These are phyloP conservation scores for Fraxinus xanthoxyloides DNA, from an alignment of 305 asterid genomes.

Conservation along the genomic window DNA sequence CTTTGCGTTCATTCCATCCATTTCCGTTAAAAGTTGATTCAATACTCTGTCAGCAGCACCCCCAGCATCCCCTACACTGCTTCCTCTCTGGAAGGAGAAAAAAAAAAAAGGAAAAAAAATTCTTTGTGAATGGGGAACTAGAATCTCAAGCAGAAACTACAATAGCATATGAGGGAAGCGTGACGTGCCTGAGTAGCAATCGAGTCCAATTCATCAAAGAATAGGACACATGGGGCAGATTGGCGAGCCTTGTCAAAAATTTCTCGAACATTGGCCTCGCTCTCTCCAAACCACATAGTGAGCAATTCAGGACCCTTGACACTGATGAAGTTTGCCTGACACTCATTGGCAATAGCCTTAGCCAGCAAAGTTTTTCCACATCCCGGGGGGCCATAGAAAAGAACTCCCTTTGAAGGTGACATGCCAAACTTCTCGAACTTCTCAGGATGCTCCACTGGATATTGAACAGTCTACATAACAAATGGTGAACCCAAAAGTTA, in stretches of 20 bases:
- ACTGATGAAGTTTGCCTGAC: slow-evolving; percentile 16
- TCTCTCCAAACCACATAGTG: slow-evolving; percentile 24
- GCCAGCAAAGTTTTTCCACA: slow-evolving; percentile 17
- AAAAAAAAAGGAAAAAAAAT: background rate
- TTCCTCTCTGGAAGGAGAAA: slow-evolving; percentile 36
- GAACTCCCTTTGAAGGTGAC: slow-evolving; percentile 21
- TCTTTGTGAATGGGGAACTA: background rate
- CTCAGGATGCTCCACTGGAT: slow-evolving; percentile 23
- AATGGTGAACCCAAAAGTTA: background rate
- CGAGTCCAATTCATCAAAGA: slow-evolving; percentile 17
- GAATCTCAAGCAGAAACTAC: background rate
- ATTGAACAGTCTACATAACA: slow-evolving; percentile 17
- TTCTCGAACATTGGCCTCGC: slow-evolving; percentile 20
- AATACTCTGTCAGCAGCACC: slow-evolving; percentile 49
- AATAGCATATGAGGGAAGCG: background rate
- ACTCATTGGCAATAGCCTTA: slow-evolving; percentile 18
- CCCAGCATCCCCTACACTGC: slow-evolving; percentile 46
- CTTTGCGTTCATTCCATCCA: slow-evolving; percentile 53
- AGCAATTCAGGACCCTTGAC: slow-evolving; percentile 21
- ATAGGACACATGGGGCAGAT: slow-evolving; percentile 17
- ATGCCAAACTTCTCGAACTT: slow-evolving; percentile 21
- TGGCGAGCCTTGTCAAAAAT: slow-evolving; percentile 15
- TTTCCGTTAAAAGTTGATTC: slow-evolving; percentile 47
- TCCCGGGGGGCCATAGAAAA: slow-evolving; percentile 20
- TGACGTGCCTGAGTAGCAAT: slow-evolving; percentile 13